Percentiles rank a stretch among this genome's conserved stretches.
phyloP scores from a whole-genome alignment of 345 rosid species.

The Eucalyptus grandis region DNA sequence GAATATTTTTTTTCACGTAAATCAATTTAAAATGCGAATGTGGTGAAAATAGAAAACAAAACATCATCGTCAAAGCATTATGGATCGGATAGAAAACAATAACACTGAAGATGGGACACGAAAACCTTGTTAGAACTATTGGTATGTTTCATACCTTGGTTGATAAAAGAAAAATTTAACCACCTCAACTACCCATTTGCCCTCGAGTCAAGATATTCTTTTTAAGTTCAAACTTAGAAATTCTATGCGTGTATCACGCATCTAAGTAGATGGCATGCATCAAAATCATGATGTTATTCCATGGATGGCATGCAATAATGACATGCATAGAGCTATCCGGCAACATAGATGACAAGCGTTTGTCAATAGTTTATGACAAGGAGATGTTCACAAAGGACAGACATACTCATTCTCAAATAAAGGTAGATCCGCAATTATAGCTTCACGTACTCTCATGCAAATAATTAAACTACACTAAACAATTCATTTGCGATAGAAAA shows the following conservation, averaged over 20 bases:
- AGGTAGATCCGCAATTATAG: conserved; percentile 27
- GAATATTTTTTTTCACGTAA: not conserved
- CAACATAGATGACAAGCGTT: not conserved
- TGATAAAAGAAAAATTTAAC: not conserved
- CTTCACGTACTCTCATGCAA: conserved; percentile 31
- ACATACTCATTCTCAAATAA: conserved; percentile 39
- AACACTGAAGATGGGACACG: not conserved
- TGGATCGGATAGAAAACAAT: not conserved
- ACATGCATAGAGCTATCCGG: not conserved
- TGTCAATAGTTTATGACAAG: not conserved
- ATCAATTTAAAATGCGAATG: not conserved
- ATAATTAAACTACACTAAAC: not conserved
- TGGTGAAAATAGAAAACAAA: not conserved
- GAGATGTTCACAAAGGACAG: conserved; percentile 14
- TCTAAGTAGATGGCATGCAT: not conserved
- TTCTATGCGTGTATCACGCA: not conserved
- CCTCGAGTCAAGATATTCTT: not conserved
- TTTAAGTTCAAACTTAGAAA: not conserved
- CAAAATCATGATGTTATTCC: not conserved
- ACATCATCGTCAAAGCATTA: not conserved
- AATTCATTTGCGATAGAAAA: not conserved
- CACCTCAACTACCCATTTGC: not conserved
- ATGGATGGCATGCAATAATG: not conserved
- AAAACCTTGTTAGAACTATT: not conserved
- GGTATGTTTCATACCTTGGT: not conserved